Base-by-base conservation (phyloP, 768 basidiomycete genomes). In the Leccinum disarticulatum region DNA sequence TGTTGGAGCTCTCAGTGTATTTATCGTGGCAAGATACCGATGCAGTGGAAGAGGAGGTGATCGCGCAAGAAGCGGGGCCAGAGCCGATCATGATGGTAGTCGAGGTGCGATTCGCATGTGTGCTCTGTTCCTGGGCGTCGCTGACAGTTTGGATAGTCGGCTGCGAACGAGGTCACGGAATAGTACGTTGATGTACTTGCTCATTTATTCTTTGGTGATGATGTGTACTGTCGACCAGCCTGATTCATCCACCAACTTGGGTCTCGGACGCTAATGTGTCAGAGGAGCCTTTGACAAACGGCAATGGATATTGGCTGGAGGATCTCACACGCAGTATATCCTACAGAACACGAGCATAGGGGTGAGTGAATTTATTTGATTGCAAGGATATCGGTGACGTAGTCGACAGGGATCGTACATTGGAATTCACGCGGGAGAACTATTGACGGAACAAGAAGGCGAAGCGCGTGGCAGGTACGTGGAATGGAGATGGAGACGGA, bases 351-450 rank as follows among this genome's bases (percentile, higher is more conserved):
- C 50, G 25, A 38, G 17, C 9, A 49, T 25, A 25, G 93, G 93
- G 93, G 93, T 89, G 51, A 60, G 11, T 65, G 54, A 2, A 25
- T 31, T 38, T 36, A 1, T 52, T 47, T 38, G 30, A 52, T 14
- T 35, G 30, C 6, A 17, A 1, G 15, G 15, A 2, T 46, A 43
- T 49, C 35, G 15, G 49, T 59, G 2, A 66, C 35, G 13, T 28
- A 54, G 7, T 10, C 59, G 15, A 41, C 49, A 93, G 92, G 87
- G 91, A 4, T 83, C 86, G 0, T 95, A 87, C 68, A 71, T 97
- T 43, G 94, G 94, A 2, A 80, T 93, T 3, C 96, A 97, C 69
- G 77, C 93, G 1, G 94, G 94, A 1, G 94, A 97, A 68, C 73
- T 93, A 10, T 65, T 97, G 19, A 86, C 83, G 0, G 88, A 91